Base-by-base conservation (phyloP, 2,329 filamentous ascomycete genomes). In the Fusarium buharicum region DNA sequence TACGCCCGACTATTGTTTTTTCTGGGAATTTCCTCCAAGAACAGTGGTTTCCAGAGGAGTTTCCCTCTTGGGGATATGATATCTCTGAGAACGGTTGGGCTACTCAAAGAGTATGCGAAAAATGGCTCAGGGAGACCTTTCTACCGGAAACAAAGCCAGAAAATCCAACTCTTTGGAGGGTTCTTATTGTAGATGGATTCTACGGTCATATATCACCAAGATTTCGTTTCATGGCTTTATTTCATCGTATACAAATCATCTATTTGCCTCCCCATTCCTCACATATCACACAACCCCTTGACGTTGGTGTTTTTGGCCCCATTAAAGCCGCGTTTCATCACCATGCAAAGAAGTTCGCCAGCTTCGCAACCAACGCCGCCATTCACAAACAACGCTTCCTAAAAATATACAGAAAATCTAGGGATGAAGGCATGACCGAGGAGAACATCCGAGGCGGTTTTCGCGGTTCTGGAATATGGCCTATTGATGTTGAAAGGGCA, bases 331-430 rank as follows among this genome's bases (percentile, higher is more conserved):
- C 30, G 9, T 46, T 46, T 37, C 7, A 27, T 11, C 18, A 27
- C 13, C 14, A 27, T 10, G 14, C 22, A 22, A 24, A n/a, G 11
- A 8, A 16, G 30, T 46, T n/a, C 14, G 8, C 18, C 3, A 22
- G 8, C 8, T 46, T 46, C 22, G 13, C 16, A 36, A 11, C 43
- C 4, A 46, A 16, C 4, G 16, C 18, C 11, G 7, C 43, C 8
- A 46, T 46, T 46, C 14, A 36, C 10, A 46, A 46, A 16, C 14
- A 46, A 46, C 7, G 14, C 43, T 46, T 46, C 18, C 17, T 46
- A 16, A 20, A 12, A 11, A 46, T 11, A 36, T 46, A 46, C 17
- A 37, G 17, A 24, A 14, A 14, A 27, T 13, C 18, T 36, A 22
- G 17, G n/a, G n/a, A 46, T 31, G 22, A 46, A 46, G 43, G 13